These are phyloP conservation scores for Hanseniaspora thailandica DNA, from an alignment of 805 yeast species.

Conservation along the genomic window DNA sequence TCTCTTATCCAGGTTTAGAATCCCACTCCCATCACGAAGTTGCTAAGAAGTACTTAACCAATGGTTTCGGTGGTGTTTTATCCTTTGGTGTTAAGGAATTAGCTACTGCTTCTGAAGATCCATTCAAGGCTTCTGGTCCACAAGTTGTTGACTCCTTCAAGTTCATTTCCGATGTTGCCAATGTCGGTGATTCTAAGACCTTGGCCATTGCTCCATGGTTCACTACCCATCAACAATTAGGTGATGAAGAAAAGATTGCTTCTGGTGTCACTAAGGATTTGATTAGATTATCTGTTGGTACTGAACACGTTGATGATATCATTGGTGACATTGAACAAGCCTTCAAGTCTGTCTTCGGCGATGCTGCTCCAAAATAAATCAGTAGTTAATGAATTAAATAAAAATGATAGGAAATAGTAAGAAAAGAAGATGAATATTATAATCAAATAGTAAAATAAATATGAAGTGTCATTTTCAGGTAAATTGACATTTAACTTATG, in stretches of 20 bases:
- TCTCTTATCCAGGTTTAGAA: slow-evolving; percentile 81
- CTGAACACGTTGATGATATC: slow-evolving; percentile 83
- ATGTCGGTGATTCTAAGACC: slow-evolving; percentile 93
- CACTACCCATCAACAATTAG: slow-evolving; percentile 89
- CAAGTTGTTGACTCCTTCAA: slow-evolving; percentile 72
- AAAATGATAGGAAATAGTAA: too few species aligned
- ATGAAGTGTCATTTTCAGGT: background rate
- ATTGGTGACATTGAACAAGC: slow-evolving; percentile 82
- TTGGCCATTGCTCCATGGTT: slow-evolving; percentile 90
- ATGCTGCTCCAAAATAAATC: slow-evolving; percentile 14
- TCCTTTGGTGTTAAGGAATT: slow-evolving; percentile 78
- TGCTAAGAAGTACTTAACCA: slow-evolving; percentile 69
- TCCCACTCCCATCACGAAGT: slow-evolving; percentile 65
- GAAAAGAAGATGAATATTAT: background rate
- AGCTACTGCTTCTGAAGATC: slow-evolving; percentile 30
- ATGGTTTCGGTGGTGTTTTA: slow-evolving; percentile 78
- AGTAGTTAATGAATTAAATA: background rate
- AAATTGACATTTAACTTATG: background rate
- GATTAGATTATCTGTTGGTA: slow-evolving; percentile 82
- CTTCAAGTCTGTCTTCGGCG: slow-evolving; percentile 48
- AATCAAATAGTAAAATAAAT: too few species aligned
- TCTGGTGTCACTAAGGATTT: slow-evolving; percentile 84
- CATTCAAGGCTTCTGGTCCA: slow-evolving; percentile 68
- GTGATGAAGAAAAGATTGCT: slow-evolving; percentile 63
- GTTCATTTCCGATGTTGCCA: slow-evolving; percentile 85